Evolutionary conservation across 2,329 filamentous ascomycete genomes (phyloP).

Genomic region (Claviceps africana): DNA sequence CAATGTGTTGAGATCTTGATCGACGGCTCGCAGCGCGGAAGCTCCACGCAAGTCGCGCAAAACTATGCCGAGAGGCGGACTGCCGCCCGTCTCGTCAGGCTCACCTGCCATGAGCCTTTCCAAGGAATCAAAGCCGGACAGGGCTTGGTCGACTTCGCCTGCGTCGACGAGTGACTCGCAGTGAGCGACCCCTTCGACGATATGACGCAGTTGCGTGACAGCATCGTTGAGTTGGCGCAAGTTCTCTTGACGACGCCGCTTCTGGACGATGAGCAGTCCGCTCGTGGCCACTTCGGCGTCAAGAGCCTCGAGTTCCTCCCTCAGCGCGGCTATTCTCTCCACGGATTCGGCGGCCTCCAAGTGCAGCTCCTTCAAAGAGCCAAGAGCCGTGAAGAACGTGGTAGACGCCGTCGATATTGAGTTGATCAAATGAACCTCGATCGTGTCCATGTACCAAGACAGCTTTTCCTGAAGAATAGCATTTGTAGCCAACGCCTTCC

Average conservation of each 20-base stretch:
- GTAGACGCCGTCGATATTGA: constrained; percentile 93
- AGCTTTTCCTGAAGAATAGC: constrained; percentile 95
- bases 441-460: constrained; percentile 99
- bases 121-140: constrained; percentile 62
- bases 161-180: constrained; percentile 74
- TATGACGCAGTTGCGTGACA: constrained; percentile 65
- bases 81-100: constrained; percentile 23
- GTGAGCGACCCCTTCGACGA: constrained; percentile 58
- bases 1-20: constrained; percentile 60
- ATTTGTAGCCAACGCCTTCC: constrained; percentile 87
- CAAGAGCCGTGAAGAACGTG: constrained; percentile 89
- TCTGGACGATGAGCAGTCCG: constrained; percentile 73
- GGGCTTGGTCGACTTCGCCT: constrained; percentile 69
- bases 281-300: constrained; percentile 78
- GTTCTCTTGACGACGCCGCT: constrained; percentile 72
- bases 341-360: constrained; percentile 88
- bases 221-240: constrained; percentile 68
- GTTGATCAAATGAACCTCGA: constrained; percentile 91
- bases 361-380: constrained; percentile 80
- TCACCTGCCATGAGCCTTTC: constrained; percentile 72
- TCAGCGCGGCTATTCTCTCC: constrained; percentile 64
- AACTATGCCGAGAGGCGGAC: constrained; percentile 17
- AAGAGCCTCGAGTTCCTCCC: constrained; percentile 64
- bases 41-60: constrained; percentile 61
- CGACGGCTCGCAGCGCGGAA: constrained; percentile 66